phyloP scores from a whole-genome alignment of 106 monocot species.

The Amphibolis antarctica region DNA sequence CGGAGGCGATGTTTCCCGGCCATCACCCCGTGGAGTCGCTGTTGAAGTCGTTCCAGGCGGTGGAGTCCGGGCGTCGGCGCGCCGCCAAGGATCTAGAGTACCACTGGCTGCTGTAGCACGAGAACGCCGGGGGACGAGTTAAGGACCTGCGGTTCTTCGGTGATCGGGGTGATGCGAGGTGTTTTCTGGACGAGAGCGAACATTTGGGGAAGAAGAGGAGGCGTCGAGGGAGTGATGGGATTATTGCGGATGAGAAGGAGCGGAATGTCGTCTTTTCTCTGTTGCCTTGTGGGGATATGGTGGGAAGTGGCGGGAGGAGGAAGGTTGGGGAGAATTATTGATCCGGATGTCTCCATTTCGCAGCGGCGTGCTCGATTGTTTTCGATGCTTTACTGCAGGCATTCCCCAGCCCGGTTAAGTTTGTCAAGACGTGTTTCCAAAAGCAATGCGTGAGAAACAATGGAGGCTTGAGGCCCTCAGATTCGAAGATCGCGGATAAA shows the following conservation, averaged over 20 bases:
- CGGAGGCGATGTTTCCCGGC: constrained; percentile 16
- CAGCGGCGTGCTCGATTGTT: constrained; percentile 11
- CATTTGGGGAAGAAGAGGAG: constrained; percentile 5
- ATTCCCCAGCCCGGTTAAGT: constrained; percentile 7
- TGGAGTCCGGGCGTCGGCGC: constrained; percentile 16
- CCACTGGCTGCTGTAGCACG: constrained; percentile 7
- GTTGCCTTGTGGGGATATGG: background rate
- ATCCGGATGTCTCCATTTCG: constrained; percentile 17
- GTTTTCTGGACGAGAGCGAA: background rate
- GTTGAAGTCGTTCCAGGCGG: constrained; percentile 13
- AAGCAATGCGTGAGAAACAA: constrained; percentile 8
- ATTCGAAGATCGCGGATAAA: background rate
- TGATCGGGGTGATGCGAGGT: background rate
- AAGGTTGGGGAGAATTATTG: constrained; percentile 3
- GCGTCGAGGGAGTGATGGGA: background rate
- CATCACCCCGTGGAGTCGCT: constrained; percentile 19
- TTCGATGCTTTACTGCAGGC: constrained; percentile 12
- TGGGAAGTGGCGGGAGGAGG: background rate
- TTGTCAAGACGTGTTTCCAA: constrained; percentile 13
- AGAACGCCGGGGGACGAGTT: background rate
- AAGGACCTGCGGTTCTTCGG: background rate
- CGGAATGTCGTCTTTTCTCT: background rate
- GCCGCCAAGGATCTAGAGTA: constrained; percentile 23
- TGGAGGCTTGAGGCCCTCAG: background rate
- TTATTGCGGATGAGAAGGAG: background rate